phyloP scores from a whole-genome alignment of 1,284 basidiomycete species.

The Tilletia walkeri region DNA sequence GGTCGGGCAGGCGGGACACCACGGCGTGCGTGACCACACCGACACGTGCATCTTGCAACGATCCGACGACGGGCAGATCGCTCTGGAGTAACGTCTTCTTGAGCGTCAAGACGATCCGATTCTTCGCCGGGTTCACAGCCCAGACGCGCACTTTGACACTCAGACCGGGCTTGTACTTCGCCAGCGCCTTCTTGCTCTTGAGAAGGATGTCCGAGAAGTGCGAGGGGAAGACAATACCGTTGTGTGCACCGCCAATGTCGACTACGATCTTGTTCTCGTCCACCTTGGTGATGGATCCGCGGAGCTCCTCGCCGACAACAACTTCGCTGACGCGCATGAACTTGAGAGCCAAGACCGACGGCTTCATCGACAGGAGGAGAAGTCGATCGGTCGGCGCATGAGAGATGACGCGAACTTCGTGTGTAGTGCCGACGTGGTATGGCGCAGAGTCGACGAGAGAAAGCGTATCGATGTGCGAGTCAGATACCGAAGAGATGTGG shows the following conservation, averaged over 20 bases:
- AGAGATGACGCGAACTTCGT: constrained; percentile 85
- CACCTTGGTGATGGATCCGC: constrained; percentile 42
- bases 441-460: constrained; percentile 61
- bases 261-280: constrained; percentile 47
- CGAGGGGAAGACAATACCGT: constrained; percentile 88
- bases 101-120: constrained; percentile 80
- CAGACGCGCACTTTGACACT: constrained; percentile 87
- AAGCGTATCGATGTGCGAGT: constrained; percentile 80
- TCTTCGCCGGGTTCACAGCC: constrained; percentile 75
- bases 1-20: constrained; percentile 60
- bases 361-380: constrained; percentile 78
- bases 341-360: constrained; percentile 77
- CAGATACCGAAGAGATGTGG: constrained; percentile 82
- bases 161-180: constrained; percentile 81
- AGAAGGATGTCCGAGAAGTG: constrained; percentile 85
- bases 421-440: constrained; percentile 56
- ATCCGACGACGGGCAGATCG: constrained; percentile 61
- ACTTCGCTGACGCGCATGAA: constrained; percentile 85
- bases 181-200: constrained; percentile 66
- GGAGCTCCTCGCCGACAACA: constrained; percentile 42
- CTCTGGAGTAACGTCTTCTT: constrained; percentile 89
- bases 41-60: constrained; percentile 70
- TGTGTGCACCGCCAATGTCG: constrained; percentile 56
- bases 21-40: constrained; percentile 80
- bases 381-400: constrained; percentile 84